phyloP scores from a whole-genome alignment of 495 filamentous ascomycete genomes.

The Xylaria acuta region DNA sequence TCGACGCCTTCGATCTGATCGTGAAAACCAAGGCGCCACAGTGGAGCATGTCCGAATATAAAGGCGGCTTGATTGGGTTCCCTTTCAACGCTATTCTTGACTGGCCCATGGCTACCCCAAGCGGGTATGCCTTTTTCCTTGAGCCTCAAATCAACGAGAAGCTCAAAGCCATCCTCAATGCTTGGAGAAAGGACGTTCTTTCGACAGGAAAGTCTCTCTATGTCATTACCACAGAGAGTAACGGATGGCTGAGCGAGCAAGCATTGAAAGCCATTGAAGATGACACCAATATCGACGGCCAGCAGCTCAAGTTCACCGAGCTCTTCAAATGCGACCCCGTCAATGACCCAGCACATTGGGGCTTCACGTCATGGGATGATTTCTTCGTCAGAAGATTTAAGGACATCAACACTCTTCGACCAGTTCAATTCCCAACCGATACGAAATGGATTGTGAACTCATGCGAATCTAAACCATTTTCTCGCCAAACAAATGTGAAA shows the following conservation, averaged over 20 bases:
- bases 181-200: constrained; percentile 60
- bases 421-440: constrained; percentile 47
- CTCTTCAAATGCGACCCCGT: constrained; percentile 47
- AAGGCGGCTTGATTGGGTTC: constrained; percentile 29
- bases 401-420: constrained; percentile 48
- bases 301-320: constrained; percentile 43
- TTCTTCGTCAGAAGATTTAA: constrained; percentile 66
- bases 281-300: constrained; percentile 19
- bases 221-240: constrained; percentile 48
- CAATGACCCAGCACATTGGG: constrained; percentile 42
- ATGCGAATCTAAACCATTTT: constrained; percentile 62
- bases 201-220: constrained; percentile 51
- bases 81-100: constrained; percentile 60
- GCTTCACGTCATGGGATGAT: constrained; percentile 67
- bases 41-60: constrained; percentile 55
- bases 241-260: constrained; percentile 58
- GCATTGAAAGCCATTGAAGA: constrained; percentile 39
- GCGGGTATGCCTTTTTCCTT: constrained; percentile 62
- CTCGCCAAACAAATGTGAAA: constrained; percentile 41
- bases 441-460: constrained; percentile 59
- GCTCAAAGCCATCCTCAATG: constrained; percentile 62
- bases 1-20: constrained; percentile 58
- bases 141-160: constrained; percentile 60
- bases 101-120: constrained; percentile 67
- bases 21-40: constrained; percentile 57